Percentiles rank a stretch among this genome's conserved stretches.
These are phyloP conservation scores for Aeschynomene evenia DNA, from an alignment of 306 rosid genomes.

Conservation along the genomic window DNA sequence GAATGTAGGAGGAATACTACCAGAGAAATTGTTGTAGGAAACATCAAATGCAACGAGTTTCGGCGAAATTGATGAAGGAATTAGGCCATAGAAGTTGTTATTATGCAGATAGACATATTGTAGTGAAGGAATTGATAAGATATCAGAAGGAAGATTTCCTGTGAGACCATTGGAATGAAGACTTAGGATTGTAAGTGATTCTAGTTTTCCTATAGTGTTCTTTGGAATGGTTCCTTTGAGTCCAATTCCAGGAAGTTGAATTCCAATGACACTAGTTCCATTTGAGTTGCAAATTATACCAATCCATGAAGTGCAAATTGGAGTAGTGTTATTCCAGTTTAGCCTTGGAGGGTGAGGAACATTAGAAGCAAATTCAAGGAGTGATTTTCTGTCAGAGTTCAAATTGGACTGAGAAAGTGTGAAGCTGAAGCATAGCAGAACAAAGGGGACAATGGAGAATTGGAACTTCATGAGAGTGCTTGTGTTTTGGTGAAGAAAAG, in stretches of 20 bases:
- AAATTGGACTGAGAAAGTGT: conserved; percentile 42
- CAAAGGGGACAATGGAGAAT: conserved; percentile 26
- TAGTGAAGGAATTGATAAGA: conserved; percentile 59
- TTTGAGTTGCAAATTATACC: conserved; percentile 55
- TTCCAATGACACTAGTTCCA: conserved; percentile 40
- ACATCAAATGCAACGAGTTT: conserved; percentile 52
- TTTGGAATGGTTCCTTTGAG: conserved; percentile 53
- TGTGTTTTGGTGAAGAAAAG: conserved; percentile 22
- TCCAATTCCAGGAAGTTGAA: conserved; percentile 63
- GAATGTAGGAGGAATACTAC: conserved; percentile 44
- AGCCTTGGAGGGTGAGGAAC: conserved; percentile 47
- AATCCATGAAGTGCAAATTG: conserved; percentile 62
- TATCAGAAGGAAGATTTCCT: conserved; percentile 63
- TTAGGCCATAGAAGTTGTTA: conserved; percentile 57
- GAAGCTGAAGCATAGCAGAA: conserved; percentile 37
- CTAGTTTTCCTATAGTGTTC: conserved; percentile 55
- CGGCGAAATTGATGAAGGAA: conserved; percentile 53
- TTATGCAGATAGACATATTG: conserved; percentile 52
- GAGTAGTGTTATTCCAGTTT: conserved; percentile 52
- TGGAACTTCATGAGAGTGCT: conserved; percentile 45
- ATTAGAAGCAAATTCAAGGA: conserved; percentile 47
- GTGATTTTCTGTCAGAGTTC: conserved; percentile 55
- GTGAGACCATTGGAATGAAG: conserved; percentile 59
- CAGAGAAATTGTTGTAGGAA: conserved; percentile 64
- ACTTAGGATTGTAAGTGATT: conserved; percentile 54